These are phyloP conservation scores for Aspergillus cejpii DNA, from an alignment of 2,329 filamentous ascomycete species.

Conservation along the genomic window DNA sequence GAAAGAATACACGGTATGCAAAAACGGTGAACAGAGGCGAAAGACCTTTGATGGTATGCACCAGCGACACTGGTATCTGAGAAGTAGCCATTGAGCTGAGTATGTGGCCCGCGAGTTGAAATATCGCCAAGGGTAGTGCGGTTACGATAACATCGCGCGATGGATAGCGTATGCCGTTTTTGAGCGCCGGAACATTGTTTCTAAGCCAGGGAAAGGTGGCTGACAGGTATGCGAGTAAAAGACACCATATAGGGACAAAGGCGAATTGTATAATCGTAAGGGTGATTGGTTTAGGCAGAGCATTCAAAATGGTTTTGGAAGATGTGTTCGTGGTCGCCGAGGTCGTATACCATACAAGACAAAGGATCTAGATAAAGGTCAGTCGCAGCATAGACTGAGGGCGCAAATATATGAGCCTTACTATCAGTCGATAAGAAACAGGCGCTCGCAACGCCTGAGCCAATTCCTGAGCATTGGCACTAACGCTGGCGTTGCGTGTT, in stretches of 20 bases:
- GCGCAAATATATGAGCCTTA: slow-evolving; percentile 43
- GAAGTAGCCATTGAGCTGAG: slow-evolving; percentile 89
- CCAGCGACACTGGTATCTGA: slow-evolving; percentile 90
- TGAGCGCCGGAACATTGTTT: slow-evolving; percentile 66
- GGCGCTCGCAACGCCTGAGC: slow-evolving; percentile 86
- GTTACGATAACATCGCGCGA: slow-evolving; percentile 74
- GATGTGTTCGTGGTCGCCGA: slow-evolving; percentile 96
- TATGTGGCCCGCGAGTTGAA: slow-evolving; percentile 90
- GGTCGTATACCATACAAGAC: slow-evolving; percentile 87
- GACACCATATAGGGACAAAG: slow-evolving; percentile 82
- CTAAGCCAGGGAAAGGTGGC: slow-evolving; percentile 64
- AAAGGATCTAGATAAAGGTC: slow-evolving; percentile 60
- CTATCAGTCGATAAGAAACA: slow-evolving; percentile 78
- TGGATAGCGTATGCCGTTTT: slow-evolving; percentile 74
- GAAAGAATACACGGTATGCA: slow-evolving; percentile 82
- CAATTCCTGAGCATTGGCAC: slow-evolving; percentile 87
- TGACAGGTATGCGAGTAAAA: slow-evolving; percentile 71
- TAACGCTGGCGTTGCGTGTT: slow-evolving; percentile 74
- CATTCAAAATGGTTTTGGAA: slow-evolving; percentile 91
- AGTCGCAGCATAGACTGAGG: slow-evolving; percentile 8
- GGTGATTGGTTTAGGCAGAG: slow-evolving; percentile 82
- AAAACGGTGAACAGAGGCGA: slow-evolving; percentile 92
- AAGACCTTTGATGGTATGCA: slow-evolving; percentile 96
- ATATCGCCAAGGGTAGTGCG: slow-evolving; percentile 83
- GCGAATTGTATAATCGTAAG: slow-evolving; percentile 89